Conservation (phyloP, 805 yeast genomes). For the Lachancea mirantina region DNA sequence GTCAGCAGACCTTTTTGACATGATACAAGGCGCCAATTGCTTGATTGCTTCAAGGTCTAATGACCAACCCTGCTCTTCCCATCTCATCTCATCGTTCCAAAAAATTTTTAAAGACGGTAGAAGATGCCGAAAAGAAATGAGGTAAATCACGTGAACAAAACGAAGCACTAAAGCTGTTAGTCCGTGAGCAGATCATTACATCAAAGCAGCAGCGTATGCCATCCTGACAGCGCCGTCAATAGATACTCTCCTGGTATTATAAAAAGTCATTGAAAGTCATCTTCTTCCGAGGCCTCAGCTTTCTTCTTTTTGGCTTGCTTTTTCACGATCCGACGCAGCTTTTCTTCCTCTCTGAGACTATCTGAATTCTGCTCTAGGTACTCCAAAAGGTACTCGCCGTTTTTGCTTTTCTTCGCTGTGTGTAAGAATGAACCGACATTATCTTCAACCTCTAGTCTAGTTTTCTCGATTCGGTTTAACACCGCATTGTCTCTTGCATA, state of each 20-base stretch:
- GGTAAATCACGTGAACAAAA: background rate
- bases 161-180: background rate
- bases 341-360: constrained; percentile 19
- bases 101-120: constrained; percentile 14
- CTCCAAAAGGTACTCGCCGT: constrained; percentile 19
- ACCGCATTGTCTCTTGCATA: constrained; percentile 51
- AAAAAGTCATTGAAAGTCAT: constrained; percentile 1
- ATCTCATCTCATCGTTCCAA: constrained; percentile 6
- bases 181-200: constrained; percentile 1
- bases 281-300: constrained; percentile 5
- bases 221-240: background rate
- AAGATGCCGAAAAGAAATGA: background rate
- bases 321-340: constrained; percentile 13
- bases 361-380: constrained; percentile 16
- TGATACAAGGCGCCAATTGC: constrained; percentile 12
- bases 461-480: constrained; percentile 56
- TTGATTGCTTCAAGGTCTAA: background rate
- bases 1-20: constrained; percentile 49
- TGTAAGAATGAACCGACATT: constrained; percentile 24
- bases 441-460: constrained; percentile 46
- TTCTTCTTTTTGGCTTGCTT: constrained; percentile 18
- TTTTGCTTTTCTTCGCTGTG: constrained; percentile 27
- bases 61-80: constrained; percentile 3
- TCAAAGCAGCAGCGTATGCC: background rate
- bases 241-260: constrained; percentile 3